Base-by-base conservation (phyloP, 2,329 filamentous ascomycete species). In the Beauveria caledonica region DNA sequence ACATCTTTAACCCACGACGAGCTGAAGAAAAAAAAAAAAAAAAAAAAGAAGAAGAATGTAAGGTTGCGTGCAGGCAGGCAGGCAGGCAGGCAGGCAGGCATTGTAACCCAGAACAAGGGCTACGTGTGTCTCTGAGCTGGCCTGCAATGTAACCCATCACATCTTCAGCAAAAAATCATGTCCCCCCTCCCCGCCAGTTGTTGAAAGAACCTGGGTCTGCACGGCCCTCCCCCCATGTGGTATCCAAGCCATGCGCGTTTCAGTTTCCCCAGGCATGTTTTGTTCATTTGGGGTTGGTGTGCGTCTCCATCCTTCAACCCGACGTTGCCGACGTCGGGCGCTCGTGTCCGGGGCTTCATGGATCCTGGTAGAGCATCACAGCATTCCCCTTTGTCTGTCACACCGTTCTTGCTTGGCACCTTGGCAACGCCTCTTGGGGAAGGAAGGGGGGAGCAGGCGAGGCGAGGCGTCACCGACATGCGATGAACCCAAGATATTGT, bases 201-300 rank as follows among this genome's bases (percentile, higher is more conserved):
- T 36, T 13, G 11, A 36, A 36, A 15, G 33, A 50, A 58, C 2
- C 33, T 36, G 45, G 33, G 36, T 58, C 36, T 40, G 45, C 45
- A 58, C 55, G 33, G 29, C 45, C 33, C 33, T 36, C 33, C 33
- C 33, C 29, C 57, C 48, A 46, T 59, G 55, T 58, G 55, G 45
- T 39, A 15, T 57, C 40, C 42, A 27, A 23, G 42, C 25, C 13
- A 42, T 45, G 52, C 45, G 29, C 13, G 54, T 57, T 57, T 57
- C 54, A 57, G 54, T 36, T 36, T 17, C 7, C 44, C 25, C 15
- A 25, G 9, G 44, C 33, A 57, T 57, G 54, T 57, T 57, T 57
- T 48, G 54, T 49, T 40, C 27, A 21, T 49, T 39, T 13, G 21
- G 13, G 54, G 5, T 17, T 36, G 42, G 25, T 33, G 9, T 6